These are phyloP conservation scores for Trichoderma sp. DNA, from an alignment of 2,329 filamentous ascomycete species.

Conservation along the genomic window DNA sequence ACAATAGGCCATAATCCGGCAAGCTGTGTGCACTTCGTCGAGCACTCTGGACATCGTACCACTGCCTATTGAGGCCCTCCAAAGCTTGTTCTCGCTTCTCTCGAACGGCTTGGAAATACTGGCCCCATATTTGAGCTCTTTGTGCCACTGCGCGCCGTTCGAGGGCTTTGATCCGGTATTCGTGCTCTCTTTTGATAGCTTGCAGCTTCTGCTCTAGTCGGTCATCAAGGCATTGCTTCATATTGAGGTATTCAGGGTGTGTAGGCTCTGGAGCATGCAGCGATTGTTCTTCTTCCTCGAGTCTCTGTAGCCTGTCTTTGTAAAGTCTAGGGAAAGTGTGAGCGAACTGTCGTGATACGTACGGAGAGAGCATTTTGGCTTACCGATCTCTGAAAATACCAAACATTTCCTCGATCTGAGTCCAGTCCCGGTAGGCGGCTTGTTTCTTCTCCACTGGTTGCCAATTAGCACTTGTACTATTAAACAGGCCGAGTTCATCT, in stretches of 20 bases:
- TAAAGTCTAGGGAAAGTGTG: conserved; percentile 64
- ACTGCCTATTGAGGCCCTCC: conserved; percentile 80
- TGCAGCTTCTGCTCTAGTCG: conserved; percentile 78
- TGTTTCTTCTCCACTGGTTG: conserved; percentile 72
- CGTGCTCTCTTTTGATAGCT: conserved; percentile 71
- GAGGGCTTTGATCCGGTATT: conserved; percentile 72
- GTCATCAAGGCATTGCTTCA: conserved; percentile 83
- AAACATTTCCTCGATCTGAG: conserved; percentile 85
- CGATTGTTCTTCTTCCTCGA: conserved; percentile 71
- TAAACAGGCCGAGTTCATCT: neutral
- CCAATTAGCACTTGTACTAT: conserved; percentile 29
- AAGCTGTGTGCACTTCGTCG: conserved; percentile 78
- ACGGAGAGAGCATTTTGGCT: conserved; percentile 32
- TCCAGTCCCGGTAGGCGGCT: conserved; percentile 76
- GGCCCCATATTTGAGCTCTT: conserved; percentile 81
- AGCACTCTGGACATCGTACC: conserved; percentile 90
- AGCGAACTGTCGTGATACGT: conserved; percentile 30
- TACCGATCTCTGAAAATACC: conserved; percentile 79
- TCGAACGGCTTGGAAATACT: conserved; percentile 85
- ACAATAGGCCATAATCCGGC: conserved; percentile 78
- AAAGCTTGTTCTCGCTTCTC: conserved; percentile 80
- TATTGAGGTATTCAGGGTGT: conserved; percentile 89
- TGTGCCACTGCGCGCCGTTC: conserved; percentile 76
- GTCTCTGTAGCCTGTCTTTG: conserved; percentile 80
- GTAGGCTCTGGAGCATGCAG: conserved; percentile 62